phyloP scores from a whole-genome alignment of 768 basidiomycete species.

The Termitomyces sp. region DNA sequence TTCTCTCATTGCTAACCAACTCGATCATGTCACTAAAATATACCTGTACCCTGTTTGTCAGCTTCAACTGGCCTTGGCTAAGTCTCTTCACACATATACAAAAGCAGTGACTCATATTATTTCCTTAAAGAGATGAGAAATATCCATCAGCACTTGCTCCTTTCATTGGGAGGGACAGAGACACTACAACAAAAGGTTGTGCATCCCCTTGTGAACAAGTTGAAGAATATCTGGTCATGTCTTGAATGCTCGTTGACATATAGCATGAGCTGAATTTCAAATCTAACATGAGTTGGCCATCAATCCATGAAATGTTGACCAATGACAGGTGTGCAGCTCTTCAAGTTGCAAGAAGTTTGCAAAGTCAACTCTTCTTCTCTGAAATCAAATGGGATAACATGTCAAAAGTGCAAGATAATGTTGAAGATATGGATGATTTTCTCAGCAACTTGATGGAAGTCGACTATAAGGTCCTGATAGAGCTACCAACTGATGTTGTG shows the following conservation, averaged over 20 bases:
- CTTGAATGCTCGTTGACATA: too few species aligned
- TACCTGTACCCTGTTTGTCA: conserved; percentile 57
- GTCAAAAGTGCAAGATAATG: conserved; percentile 78
- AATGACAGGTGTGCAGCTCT: conserved; percentile 82
- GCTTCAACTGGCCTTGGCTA: conserved; percentile 45
- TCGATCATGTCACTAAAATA: conserved; percentile 29
- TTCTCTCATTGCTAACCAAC: conserved; percentile 1
- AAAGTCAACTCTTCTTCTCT: conserved; percentile 92
- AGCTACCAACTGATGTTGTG: conserved; percentile 84
- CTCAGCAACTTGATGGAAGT: conserved; percentile 74
- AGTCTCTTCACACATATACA: conserved; percentile 30
- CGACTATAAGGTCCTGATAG: conserved; percentile 58
- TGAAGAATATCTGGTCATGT: too few species aligned
- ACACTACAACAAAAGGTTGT: conserved; percentile 83
- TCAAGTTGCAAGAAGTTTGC: conserved; percentile 85
- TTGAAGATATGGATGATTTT: conserved; percentile 94
- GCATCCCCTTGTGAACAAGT: too few species aligned
- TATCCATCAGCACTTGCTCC: conserved; percentile 31
- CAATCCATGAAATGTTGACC: conserved; percentile 68
- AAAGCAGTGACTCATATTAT: conserved; percentile 63
- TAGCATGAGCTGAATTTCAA: too few species aligned
- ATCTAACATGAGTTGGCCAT: conserved; percentile 82
- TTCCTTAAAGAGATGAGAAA: conserved; percentile 22
- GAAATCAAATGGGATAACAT: conserved; percentile 89
- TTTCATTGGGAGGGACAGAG: conserved; percentile 35